Evolutionary conservation across 441 rosid species (phyloP).

Genomic region (Dalechampia spathulata): DNA sequence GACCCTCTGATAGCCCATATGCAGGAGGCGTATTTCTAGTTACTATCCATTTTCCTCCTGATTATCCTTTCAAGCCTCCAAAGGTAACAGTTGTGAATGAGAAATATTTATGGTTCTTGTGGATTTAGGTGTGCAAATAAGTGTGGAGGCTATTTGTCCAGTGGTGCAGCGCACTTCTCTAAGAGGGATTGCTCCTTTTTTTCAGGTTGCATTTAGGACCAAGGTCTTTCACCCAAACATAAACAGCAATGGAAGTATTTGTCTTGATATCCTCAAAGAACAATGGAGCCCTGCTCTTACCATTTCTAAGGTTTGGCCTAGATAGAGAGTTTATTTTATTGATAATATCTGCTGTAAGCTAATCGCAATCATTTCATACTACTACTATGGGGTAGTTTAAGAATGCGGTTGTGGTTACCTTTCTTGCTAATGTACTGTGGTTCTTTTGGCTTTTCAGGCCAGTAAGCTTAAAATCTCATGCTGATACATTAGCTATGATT

Average conservation of each 20-base stretch:
- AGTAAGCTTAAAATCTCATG: no score
- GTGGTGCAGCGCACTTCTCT: neutral
- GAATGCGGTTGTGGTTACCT: no score
- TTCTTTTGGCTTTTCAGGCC: no score
- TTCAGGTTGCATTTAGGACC: conserved; percentile 44
- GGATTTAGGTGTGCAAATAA: no score
- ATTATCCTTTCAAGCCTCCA: conserved; percentile 48
- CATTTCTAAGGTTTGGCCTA: conserved; percentile 51
- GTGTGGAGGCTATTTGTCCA: no score
- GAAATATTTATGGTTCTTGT: neutral
- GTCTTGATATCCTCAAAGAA: conserved; percentile 68
- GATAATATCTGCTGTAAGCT: no score
- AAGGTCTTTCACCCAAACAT: conserved; percentile 71
- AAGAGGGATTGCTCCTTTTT: neutral
- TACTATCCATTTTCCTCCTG: conserved; percentile 68
- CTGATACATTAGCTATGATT: no score
- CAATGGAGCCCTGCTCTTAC: conserved; percentile 77
- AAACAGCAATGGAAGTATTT: conserved; percentile 71
- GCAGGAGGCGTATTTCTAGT: conserved; percentile 65
- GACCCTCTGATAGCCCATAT: conserved; percentile 69
- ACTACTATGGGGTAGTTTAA: no score
- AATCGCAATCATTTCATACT: no score
- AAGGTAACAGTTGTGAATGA: neutral
- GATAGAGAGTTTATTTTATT: neutral
- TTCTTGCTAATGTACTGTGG: no score